Evolutionary conservation across 305 asterid species (phyloP), one percentile per base, ranked within the genome.

Genomic region (Lippia alba): DNA sequence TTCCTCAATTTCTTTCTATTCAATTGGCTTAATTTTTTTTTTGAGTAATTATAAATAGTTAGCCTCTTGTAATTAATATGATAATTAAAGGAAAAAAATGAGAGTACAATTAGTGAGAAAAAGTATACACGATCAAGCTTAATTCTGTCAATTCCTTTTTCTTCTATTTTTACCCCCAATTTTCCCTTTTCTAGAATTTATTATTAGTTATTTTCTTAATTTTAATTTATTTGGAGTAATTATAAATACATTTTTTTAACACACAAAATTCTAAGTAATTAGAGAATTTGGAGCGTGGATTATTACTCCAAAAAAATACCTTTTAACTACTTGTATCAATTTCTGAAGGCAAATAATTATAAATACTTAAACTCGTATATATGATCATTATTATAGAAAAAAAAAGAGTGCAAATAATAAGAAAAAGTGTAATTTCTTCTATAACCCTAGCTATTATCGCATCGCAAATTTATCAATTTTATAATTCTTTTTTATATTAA

Each of bases 131-230:
- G 9, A 41, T 39, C 70, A 11, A 11, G 56, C n/a, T 17, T 24
- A 24, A 24, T 24, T 24, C 30, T 3, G 2, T 24, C 30, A 24
- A 24, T 24, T 24, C 3, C 30, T 64, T 41, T 9, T 10, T 39
- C 6, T 16, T 44, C 48, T 2, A 24, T 20, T 51, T 20, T n/a
- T 14, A 9, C 1, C 20, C 11, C 4, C 9, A 8, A 8, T 8
- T 50, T 5, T 20, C 51, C 12, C 40, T 39, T 71, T 39, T 61
- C 5, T 6, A 20, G 14, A 72, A 50, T 50, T 50, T 8, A 50
- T 56, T 65, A 36, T 49, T 68, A 66, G 64, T 56, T 6, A 54
- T 32, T 39, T 19, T 64, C 59, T 64, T n/a, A 50, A 24, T 15
- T 71, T 63, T 24, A 30, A 12, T 18, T 41, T 4, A 19, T 56